Base-by-base conservation (phyloP, 768 basidiomycete genomes). In the Pisolithus tinctorius region DNA sequence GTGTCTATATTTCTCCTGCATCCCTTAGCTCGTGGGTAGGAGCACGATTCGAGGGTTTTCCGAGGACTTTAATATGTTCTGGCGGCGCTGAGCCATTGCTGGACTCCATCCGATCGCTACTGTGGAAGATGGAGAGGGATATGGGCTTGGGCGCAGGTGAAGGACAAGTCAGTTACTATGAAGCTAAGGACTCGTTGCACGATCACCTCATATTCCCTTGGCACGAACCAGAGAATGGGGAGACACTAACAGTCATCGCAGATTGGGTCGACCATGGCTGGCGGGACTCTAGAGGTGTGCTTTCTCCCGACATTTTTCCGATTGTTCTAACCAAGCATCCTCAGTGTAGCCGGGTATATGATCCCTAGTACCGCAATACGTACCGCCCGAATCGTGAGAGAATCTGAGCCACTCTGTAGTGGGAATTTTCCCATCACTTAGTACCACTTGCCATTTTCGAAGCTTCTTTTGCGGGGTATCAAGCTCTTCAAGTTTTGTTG, bases 1-100 rank as follows among this genome's bases (percentile, higher is more conserved):
- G 76, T 51, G 67, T 63, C n/a, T 84, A 81, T 57, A 69, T 86
- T 26, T 85, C 83, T 0, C 83, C 84, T 3, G 77, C 77, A 13
- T 82, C 80, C 4, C 57, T 71, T 23, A 60, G 75, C 43, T 64
- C 74, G 1, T 60, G 60, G 10, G 60, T 75, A 31, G 34, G 58
- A 1, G 67, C 75, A 7, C 58, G 68, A 45, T 86, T 84, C 63
- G 68, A 69, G 39, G 75, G 73, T 6, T 86, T 81, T 60, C 84
- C 83, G 3, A 68, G 75, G 47, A 84, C 83, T 0, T 80, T 82
- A 61, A 74, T 86, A 31, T 71, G 76, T 20, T 74, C 74, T 1
- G 84, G 83, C 4, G 81, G 77, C 20, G 78, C 76, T 0, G 84
- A 87, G 20, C 20, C 20, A 20, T 20, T 20, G 20, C 20, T 20